Evolutionary conservation across 2,329 filamentous ascomycete genomes (phyloP), one percentile per base, ranked within the genome.

Genomic region (Scolecobasidium constrictum): DNA sequence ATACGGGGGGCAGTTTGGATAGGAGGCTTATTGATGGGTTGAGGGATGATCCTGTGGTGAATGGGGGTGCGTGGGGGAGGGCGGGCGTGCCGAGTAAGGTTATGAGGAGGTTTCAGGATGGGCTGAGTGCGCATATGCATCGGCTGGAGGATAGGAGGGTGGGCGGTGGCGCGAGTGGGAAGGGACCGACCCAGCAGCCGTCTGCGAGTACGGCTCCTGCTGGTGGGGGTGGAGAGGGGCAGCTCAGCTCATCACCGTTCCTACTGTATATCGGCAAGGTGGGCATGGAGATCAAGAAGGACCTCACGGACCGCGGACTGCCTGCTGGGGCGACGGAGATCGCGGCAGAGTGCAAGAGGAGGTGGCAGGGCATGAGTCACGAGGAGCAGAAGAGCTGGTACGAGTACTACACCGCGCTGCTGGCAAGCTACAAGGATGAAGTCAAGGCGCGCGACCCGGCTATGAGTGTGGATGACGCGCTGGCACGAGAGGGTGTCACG

Each of bases 271-370:
- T 63, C 38, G 59, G 61, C 7, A 60, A 62, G 46, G 56, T 58
- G 3, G 60, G 61, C 4, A 54, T 55, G 34, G 59, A 62, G 16
- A 57, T 63, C 28, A 62, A 62, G 50, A 60, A 60, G 42, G 48
- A 56, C 3, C 50, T 63, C 33, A 46, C 52, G 16, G 56, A 61
- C 23, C 50, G 55, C 17, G 60, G 60, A 17, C 55, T 57, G 43
- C 61, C 61, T 46, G 57, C 56, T 3, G 57, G 60, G 9, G 60
- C 60, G 1, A 61, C 58, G 18, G 61, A 63, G n/a, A 61, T 64
- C 37, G 61, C 61, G 0, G 55, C 57, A n/a, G 61, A 64, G 45
- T 64, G 61, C 48, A 54, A 57, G 44, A 50, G 57, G 33, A 50
- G 58, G 28, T 64, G 61, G 61, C 18, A 42, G 12, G 34, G 31